phyloP scores from a whole-genome alignment of 495 filamentous ascomycete species.

The Bryoglossum gracile region DNA sequence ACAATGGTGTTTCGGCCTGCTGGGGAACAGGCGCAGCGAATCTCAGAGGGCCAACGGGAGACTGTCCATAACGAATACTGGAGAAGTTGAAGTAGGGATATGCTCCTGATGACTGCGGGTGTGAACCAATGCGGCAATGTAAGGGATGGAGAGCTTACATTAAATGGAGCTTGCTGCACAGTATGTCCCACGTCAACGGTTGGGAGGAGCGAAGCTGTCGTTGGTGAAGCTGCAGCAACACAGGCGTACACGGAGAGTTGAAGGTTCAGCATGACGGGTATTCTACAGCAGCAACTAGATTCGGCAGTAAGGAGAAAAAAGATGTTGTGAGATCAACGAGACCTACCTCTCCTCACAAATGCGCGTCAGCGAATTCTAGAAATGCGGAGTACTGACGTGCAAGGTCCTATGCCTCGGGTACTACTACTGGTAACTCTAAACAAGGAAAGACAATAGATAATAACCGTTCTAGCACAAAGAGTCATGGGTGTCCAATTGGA shows the following conservation, averaged over 20 bases:
- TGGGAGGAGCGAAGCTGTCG: background rate
- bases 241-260: background rate
- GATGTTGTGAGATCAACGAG: too few species aligned
- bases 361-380: too few species aligned
- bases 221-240: background rate
- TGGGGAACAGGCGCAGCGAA: background rate
- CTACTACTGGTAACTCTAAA: too few species aligned
- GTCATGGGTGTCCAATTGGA: too few species aligned
- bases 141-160: background rate
- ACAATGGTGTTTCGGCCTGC: background rate
- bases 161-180: background rate
- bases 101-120: background rate
- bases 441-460: too few species aligned
- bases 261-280: background rate
- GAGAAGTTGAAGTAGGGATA: background rate
- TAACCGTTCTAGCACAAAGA: too few species aligned
- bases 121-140: background rate
- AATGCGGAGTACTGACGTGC: too few species aligned
- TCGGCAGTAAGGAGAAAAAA: background rate
- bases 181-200: background rate
- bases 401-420: too few species aligned
- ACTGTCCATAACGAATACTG: background rate
- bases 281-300: background rate
- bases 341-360: too few species aligned
- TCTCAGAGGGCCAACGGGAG: background rate